A percentile compares a stretch with the other conserved stretches of the same genome.
Conservation (phyloP, 2,329 filamentous ascomycete genomes). For the Coniochaeta sp. region DNA sequence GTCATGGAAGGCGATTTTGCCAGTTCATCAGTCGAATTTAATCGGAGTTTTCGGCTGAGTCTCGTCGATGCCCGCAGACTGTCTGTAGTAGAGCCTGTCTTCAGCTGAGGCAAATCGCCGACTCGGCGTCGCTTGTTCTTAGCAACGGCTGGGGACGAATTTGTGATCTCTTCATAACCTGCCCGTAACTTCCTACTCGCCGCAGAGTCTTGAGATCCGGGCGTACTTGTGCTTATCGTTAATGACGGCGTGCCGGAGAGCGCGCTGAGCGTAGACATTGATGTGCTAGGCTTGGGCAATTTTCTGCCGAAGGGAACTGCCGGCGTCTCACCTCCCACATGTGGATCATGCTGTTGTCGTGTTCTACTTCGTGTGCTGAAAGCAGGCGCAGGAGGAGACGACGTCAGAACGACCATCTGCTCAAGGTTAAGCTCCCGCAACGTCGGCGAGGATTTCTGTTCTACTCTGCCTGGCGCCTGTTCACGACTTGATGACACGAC, state of each 20-base stretch:
- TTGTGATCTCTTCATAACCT: slow-evolving; percentile 6
- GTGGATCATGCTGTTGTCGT: neutral
- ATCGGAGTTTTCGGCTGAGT: slow-evolving; percentile 11
- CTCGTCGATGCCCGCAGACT: slow-evolving; percentile 18
- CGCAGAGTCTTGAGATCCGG: slow-evolving; percentile 25
- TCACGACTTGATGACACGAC: neutral
- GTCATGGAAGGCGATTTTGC: slow-evolving; percentile 28
- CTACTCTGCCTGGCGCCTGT: too few relatives aligned
- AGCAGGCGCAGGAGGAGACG: slow-evolving; percentile 14
- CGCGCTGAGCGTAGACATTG: slow-evolving; percentile 31
- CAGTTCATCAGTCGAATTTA: slow-evolving; percentile 40
- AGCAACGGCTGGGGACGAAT: slow-evolving; percentile 24
- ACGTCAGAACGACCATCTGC: slow-evolving; percentile 6
- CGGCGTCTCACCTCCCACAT: neutral
- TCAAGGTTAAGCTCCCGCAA: neutral
- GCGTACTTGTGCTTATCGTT: slow-evolving; percentile 9
- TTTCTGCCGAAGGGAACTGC: neutral
- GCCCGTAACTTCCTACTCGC: slow-evolving; percentile 23
- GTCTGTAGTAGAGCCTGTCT: slow-evolving; percentile 14
- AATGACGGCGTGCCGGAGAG: slow-evolving; percentile 10
- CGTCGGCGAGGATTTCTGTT: neutral
- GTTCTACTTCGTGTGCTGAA: slow-evolving; percentile 10
- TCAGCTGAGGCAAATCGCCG: slow-evolving; percentile 14
- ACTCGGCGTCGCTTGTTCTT: slow-evolving; percentile 20
- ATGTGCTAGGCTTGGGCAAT: slow-evolving; percentile 5